Conservation (phyloP, 2,329 filamentous ascomycete genomes). For the Didymella lethalis region DNA sequence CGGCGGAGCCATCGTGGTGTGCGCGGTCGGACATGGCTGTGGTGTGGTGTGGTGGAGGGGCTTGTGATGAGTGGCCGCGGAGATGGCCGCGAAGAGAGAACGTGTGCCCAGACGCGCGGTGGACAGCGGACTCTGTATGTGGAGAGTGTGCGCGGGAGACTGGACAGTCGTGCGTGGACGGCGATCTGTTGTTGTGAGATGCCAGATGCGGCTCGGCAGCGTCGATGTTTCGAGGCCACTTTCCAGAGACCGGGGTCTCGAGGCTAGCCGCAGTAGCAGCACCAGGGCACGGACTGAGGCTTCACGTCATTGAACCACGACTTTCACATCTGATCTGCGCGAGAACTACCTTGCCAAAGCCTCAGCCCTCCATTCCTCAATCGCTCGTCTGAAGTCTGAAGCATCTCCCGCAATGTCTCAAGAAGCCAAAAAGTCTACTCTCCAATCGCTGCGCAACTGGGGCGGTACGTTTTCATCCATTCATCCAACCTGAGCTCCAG, state of each 20-base stretch:
- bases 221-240: constrained; percentile 39
- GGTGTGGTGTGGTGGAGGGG: constrained; percentile 16
- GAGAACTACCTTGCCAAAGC: neutral
- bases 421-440: constrained; percentile 48
- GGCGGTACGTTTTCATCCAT: constrained; percentile 55
- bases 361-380: neutral
- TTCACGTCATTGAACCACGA: constrained; percentile 31
- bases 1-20: constrained; percentile 79
- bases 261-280: constrained; percentile 25
- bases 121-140: neutral
- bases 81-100: constrained; percentile 8
- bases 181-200: constrained; percentile 25
- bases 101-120: neutral
- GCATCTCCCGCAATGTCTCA: constrained; percentile 1
- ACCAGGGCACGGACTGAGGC: constrained; percentile 22
- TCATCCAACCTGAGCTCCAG: constrained; percentile 1
- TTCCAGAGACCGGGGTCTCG: constrained; percentile 34
- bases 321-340: constrained; percentile 9
- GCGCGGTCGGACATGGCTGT: constrained; percentile 60
- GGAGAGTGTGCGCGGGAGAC: constrained; percentile 5
- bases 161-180: constrained; percentile 1
- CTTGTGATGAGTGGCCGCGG: constrained; percentile 13
- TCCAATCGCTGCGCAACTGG: constrained; percentile 60
- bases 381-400: neutral
- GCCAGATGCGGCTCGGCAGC: constrained; percentile 29